Evolutionary conservation across 2,329 filamentous ascomycete genomes (phyloP), one percentile per base, ranked within the genome.

Genomic region (Sporothrix pallida): DNA sequence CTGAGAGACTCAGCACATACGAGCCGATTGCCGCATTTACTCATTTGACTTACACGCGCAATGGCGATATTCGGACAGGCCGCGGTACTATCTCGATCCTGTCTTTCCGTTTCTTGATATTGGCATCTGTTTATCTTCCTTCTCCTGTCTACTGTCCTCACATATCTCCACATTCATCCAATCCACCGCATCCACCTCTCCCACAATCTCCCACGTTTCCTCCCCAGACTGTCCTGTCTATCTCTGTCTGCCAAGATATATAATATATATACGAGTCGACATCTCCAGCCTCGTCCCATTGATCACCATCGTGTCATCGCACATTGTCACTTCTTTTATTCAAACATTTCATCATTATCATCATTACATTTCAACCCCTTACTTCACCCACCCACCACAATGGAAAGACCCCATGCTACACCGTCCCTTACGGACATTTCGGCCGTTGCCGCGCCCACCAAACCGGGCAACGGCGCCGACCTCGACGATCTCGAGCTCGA

Each of bases 401-500:
- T 46, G 60, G 60, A 63, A 44, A 63, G n/a, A 63, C 37, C 60
- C 5, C 60, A 60, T 60, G 56, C 56, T 60, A 23, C 26, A 13
- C 56, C 56, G 56, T 60, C 60, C 60, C 31, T 63, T 46, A 17
- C 20, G 31, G n/a, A 46, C 37, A 17, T 63, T 37, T 37, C 31
- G 31, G 31, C 31, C 31, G 31, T 37, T 7, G 31, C 31, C 15
- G 31, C 37, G 17, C 60, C 37, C 15, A n/a, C n/a, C 60, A 60
- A 60, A 23, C 20, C 60, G 31, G 31, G 31, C 23, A 13, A 23
- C 31, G 31, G 31, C 17, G 60, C 37, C 8, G 70, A 74, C 42
- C 62, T 75, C 20, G 80, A 81, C 70, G 77, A 78, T 8, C 76
- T 80, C 4, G 80, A 81, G 72, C 77, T 81, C 1, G 79, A 81